Conservation (phyloP, 371 early-diverging fungal species). For the Mortierella sp. region DNA sequence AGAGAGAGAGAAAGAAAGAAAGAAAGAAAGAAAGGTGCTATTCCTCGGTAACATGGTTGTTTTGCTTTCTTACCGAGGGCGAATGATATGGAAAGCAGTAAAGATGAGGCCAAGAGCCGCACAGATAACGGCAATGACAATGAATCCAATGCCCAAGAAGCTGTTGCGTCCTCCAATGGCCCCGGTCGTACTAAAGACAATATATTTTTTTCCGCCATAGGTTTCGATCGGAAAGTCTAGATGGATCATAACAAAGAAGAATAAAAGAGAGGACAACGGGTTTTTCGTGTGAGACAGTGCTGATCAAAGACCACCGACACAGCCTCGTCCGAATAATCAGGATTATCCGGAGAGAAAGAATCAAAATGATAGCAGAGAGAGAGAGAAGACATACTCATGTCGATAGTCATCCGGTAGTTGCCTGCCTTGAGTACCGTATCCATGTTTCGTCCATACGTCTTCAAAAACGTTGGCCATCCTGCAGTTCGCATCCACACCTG, state of each 20-base stretch:
- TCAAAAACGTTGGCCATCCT: conserved; percentile 96
- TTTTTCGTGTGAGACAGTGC: not conserved
- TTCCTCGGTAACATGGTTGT: no score
- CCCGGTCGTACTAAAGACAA: conserved; percentile 90
- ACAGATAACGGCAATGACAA: conserved; percentile 85
- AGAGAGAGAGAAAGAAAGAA: not conserved
- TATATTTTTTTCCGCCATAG: conserved; percentile 91
- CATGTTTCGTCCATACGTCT: conserved; percentile 89
- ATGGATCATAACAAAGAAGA: not conserved
- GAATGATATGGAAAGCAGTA: conserved; percentile 83
- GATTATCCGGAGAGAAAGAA: not conserved
- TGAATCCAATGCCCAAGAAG: conserved; percentile 93
- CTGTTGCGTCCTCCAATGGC: conserved; percentile 94
- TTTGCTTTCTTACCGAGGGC: conserved; percentile 74
- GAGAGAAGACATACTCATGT: conserved; percentile 61
- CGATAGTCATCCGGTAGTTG: conserved; percentile 70
- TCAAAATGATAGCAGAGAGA: not conserved
- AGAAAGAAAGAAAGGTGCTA: no score
- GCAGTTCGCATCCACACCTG: conserved; percentile 99
- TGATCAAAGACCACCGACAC: not conserved
- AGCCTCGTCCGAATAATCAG: not conserved
- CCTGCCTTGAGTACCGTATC: conserved; percentile 62
- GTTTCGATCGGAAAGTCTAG: conserved; percentile 63
- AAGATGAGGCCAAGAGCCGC: conserved; percentile 87
- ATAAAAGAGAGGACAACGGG: not conserved